phyloP scores from a whole-genome alignment of 371 early-diverging fungal species.

The Blastocladiella emersonii region DNA sequence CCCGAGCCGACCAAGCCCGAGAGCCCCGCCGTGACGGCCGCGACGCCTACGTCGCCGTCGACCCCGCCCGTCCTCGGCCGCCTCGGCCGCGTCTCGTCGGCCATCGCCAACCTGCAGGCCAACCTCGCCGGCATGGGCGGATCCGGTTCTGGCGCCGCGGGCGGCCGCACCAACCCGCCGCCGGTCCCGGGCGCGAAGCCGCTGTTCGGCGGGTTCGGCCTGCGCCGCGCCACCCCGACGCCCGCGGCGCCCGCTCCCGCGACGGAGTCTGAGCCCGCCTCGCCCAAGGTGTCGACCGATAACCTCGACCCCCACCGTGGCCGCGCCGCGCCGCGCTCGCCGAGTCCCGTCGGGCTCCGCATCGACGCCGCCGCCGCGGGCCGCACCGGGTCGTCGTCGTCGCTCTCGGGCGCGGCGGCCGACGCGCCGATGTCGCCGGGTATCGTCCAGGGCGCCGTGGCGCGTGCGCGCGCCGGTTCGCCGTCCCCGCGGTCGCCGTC shows the following conservation, averaged over 20 bases:
- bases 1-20: too few species aligned
- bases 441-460: too few species aligned
- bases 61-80: too few species aligned
- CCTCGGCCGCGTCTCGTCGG: not conserved
- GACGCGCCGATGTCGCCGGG: too few species aligned
- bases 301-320: not conserved
- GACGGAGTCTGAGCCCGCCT: not conserved
- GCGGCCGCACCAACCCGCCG: not conserved
- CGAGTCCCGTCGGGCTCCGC: not conserved
- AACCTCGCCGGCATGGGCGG: not conserved
- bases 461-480: too few species aligned
- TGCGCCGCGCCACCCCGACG: not conserved
- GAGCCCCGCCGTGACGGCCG: too few species aligned
- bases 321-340: not conserved
- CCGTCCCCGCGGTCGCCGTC: not conserved
- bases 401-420: too few species aligned
- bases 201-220: not conserved
- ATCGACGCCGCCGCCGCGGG: not conserved
- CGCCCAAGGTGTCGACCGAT: too few species aligned
- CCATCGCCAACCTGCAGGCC: not conserved
- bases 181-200: not conserved
- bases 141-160: not conserved
- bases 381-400: not conserved
- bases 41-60: not conserved
- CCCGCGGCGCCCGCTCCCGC: not conserved